Base-by-base conservation (phyloP, 169 alveolate genomes). In the Plasmodium inui region DNA sequence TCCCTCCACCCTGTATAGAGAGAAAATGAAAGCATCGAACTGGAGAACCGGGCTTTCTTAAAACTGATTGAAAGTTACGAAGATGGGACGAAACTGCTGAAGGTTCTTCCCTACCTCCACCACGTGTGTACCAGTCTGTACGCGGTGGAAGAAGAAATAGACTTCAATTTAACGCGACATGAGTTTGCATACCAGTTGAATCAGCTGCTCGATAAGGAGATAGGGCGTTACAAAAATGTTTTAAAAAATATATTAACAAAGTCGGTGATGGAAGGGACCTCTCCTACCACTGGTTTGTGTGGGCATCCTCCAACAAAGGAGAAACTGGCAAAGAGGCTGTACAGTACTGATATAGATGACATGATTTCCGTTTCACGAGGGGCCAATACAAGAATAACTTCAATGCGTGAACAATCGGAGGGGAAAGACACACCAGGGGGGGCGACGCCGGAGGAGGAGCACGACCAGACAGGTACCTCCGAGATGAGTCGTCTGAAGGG, bases 101-200 rank as follows among this genome's bases (percentile, higher is more conserved):
- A 88, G 12, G 50, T 78, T 2, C n/a, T 88, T 0, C 83, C 61
- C 57, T 88, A 57, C 82, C 22, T 88, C 10, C 94, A 88, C 71
- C 81, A 76, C 71, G 89, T 88, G 30, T 88, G 94, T 39, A 88
- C 89, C 19, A 55, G 50, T 37, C 82, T 88, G 72, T 88, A 88
- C 37, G 34, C 28, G 3, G 26, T 55, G 22, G 94, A 88, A 50
- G 41, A 88, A 22, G 53, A 78, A n/a, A 39, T 88, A 32, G 44
- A 46, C 81, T 88, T n/a, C 46, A 79, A 57, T 44, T n/a, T 78
- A 19, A 1, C 30, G 3, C 53, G 34, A 26, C 32, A 30, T 10
- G 82, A 88, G 28, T 88, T 88, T 37, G 30, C 72, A 39, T 41
- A 22, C 5, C 17, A 8, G 0, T 5, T 88, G 61, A 70, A 76